Conservation (phyloP, 2,329 filamentous ascomycete species). For the Bipolaris oryzae region DNA sequence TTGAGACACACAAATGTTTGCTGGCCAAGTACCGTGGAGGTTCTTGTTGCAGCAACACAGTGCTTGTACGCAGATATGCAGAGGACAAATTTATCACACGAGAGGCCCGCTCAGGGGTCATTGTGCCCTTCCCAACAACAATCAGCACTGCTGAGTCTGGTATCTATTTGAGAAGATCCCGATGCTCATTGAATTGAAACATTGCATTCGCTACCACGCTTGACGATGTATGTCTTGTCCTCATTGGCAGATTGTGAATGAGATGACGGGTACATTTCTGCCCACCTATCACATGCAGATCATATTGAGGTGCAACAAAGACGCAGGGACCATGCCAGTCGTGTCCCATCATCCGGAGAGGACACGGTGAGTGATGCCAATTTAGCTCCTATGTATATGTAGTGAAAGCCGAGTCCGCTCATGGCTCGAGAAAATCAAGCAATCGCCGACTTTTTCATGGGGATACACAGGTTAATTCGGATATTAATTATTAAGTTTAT, state of each 20-base stretch:
- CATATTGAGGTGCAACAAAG: not conserved
- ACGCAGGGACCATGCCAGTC: not conserved
- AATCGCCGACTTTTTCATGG: no score
- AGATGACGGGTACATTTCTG: not conserved
- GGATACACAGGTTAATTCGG: no score
- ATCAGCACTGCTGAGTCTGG: not conserved
- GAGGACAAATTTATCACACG: no score
- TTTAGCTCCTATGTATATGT: no score
- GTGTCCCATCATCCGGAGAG: no score
- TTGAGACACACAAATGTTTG: not conserved
- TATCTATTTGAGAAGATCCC: not conserved
- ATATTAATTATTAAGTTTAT: no score
- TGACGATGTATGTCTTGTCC: not conserved
- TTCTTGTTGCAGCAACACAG: no score
- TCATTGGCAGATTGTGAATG: not conserved
- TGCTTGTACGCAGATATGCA: no score
- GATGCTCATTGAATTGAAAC: not conserved
- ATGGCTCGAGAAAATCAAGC: no score
- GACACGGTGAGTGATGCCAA: no score
- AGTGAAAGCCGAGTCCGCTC: no score
- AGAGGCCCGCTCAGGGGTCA: not conserved
- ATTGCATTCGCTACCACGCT: not conserved
- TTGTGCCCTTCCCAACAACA: not conserved
- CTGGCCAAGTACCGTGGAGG: no score
- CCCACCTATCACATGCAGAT: not conserved